These are phyloP conservation scores for Fusarium redolens DNA, from an alignment of 2,329 filamentous ascomycete species.

Conservation along the genomic window DNA sequence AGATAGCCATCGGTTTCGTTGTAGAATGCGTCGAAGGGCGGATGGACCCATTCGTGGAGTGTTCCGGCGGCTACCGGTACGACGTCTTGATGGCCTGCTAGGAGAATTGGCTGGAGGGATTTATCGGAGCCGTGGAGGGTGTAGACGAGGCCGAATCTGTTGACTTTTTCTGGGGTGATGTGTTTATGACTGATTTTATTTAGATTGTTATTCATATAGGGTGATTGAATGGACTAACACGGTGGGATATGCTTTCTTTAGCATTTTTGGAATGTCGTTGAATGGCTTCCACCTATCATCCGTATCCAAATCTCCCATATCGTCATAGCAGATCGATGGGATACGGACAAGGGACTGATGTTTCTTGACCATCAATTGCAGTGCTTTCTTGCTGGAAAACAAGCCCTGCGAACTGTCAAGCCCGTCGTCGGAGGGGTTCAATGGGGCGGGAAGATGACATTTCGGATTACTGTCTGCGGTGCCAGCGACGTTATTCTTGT, in stretches of 20 bases:
- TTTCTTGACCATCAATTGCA: constrained; percentile 55
- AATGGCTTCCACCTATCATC: constrained; percentile 66
- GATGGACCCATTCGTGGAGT: constrained; percentile 49
- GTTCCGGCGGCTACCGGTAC: constrained; percentile 56
- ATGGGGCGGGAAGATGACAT: constrained; percentile 46
- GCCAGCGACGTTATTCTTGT: background rate
- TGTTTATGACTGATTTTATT: constrained; percentile 50
- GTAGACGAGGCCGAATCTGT: constrained; percentile 69
- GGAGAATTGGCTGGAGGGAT: constrained; percentile 54
- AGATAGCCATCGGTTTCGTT: constrained; percentile 49
- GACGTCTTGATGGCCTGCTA: constrained; percentile 56
- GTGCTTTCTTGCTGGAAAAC: constrained; percentile 45
- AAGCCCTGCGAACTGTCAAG: constrained; percentile 43
- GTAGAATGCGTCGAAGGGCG: constrained; percentile 53
- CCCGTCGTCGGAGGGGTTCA: constrained; percentile 46
- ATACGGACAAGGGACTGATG: constrained; percentile 65
- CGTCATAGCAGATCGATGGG: constrained; percentile 64
- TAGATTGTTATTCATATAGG: background rate
- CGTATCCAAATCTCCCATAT: constrained; percentile 61
- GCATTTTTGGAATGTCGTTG: constrained; percentile 57
- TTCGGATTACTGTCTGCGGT: background rate
- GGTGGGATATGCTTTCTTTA: constrained; percentile 60
- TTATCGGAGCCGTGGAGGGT: constrained; percentile 65
- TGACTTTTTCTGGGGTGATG: constrained; percentile 63
- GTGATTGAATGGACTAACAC: constrained; percentile 47